Evolutionary conservation across 345 rosid species (phyloP), one percentile per base, ranked within the genome.

Genomic region (Eutrema japonicum): DNA sequence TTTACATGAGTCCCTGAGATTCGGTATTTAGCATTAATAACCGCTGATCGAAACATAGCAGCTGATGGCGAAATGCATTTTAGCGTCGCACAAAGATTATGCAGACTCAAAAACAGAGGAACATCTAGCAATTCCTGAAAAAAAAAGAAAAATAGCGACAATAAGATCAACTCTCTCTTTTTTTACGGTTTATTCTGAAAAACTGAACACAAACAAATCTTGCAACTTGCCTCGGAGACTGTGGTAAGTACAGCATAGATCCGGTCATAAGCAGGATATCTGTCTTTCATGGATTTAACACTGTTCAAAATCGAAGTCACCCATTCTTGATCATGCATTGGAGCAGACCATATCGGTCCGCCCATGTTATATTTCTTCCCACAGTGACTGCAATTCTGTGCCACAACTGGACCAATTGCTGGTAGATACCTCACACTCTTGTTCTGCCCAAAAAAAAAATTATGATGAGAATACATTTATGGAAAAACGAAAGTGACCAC

Each of bases 331-430:
- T 92, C 95, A 64, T 95, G 99, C 26, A 95, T 89, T 50, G 94
- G 88, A 32, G 96, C 99, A 61, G 99, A 92, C 99, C 98, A 95
- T 74, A 95, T 84, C 5, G 98, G 97, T 16, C 99, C 97, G 9
- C 99, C 99, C 97, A 95, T 90, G 77, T 84, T 86, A 70, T 81
- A 95, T 79, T 89, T 92, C 88, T 90, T 95, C 82, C 94, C 91
- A 83, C 98, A 95, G 70, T 92, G 86, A 12, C 64, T 79, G 81
- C 98, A 92, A 10, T 83, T 88, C 80, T 89, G 98, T 41, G 87
- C 82, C 75, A 95, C 96, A 72, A 73, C 81, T 26, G 99, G 99
- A 63, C 96, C 99, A 79, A 83, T 86, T 38, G 96, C 99, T 55
- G 99, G 97, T 49, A 92, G 84, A 85, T 90, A 86, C 71, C 97